These are phyloP conservation scores for Endoconidiophora laricicola DNA, from an alignment of 2,329 filamentous ascomycete species.

Conservation along the genomic window DNA sequence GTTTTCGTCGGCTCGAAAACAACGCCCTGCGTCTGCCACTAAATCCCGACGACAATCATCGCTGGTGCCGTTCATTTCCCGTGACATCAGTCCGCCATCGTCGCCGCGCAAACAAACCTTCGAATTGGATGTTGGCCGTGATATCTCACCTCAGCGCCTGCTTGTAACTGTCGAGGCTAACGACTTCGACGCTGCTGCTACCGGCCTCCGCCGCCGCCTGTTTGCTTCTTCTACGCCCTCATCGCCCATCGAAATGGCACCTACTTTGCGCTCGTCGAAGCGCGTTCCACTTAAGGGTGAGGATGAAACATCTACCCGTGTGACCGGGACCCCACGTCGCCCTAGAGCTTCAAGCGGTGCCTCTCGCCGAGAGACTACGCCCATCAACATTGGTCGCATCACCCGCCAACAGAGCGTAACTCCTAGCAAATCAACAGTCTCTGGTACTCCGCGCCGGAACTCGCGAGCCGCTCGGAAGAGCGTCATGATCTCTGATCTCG, in stretches of 20 bases:
- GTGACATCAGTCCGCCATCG: conserved; percentile 10
- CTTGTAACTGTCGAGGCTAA: conserved; percentile 40
- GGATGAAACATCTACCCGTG: conserved; percentile 2
- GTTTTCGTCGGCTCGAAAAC: neutral
- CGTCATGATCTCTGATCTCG: conserved; percentile 10
- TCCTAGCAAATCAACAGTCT: neutral
- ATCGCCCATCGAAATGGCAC: conserved; percentile 1
- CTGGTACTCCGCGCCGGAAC: neutral
- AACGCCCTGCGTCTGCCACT: neutral
- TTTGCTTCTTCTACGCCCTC: conserved; percentile 24
- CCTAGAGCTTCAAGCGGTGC: neutral
- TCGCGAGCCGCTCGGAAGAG: neutral
- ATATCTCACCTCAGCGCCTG: conserved; percentile 32
- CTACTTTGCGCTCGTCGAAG: conserved; percentile 1
- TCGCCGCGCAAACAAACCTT: conserved; percentile 42
- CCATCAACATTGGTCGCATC: neutral
- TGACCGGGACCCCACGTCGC: conserved; percentile 6
- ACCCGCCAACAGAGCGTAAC: conserved; percentile 2
- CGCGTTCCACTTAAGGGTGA: conserved; percentile 11
- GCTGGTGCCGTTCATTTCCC: neutral
- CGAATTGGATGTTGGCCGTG: conserved; percentile 37
- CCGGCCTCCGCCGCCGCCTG: conserved; percentile 23
- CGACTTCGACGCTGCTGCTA: conserved; percentile 19
- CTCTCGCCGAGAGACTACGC: neutral
- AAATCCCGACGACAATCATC: neutral